Conservation (phyloP, 2,329 filamentous ascomycete species). For the Phaeosphaeriaceae sp. region DNA sequence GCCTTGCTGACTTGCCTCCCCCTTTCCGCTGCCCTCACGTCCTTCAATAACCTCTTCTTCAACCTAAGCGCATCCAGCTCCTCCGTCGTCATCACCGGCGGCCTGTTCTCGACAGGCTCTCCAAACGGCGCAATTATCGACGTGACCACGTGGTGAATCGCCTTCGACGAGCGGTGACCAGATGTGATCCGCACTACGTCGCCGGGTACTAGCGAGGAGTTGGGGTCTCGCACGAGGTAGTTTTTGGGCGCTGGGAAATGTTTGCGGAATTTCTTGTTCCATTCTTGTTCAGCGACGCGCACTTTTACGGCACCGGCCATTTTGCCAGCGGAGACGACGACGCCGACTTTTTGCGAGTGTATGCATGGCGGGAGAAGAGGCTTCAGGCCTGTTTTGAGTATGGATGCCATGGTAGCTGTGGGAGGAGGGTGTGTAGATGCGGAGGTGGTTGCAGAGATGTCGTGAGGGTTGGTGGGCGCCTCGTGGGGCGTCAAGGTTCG, state of each 20-base stretch:
- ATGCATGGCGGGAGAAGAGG: conserved; percentile 36
- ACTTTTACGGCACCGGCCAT: conserved; percentile 84
- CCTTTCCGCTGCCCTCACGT: conserved; percentile 57
- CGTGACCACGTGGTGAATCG: conserved; percentile 77
- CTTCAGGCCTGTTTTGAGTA: conserved; percentile 16
- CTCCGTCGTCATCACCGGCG: conserved; percentile 69
- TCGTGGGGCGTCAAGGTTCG: conserved; percentile 13
- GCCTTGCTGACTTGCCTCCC: conserved; percentile 37
- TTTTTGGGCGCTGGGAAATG: conserved; percentile 69
- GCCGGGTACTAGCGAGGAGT: conserved; percentile 73
- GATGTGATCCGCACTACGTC: conserved; percentile 76
- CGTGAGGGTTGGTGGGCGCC: conserved; percentile 10
- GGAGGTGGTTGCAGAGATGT: conserved; percentile 17
- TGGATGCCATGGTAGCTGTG: conserved; percentile 27
- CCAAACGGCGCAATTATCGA: conserved; percentile 77
- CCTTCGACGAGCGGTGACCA: conserved; percentile 69
- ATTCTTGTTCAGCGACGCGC: conserved; percentile 72
- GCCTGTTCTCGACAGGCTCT: conserved; percentile 67
- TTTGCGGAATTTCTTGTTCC: conserved; percentile 77
- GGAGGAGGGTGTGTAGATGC: conserved; percentile 9
- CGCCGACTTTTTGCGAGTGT: conserved; percentile 56
- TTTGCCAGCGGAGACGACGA: conserved; percentile 78
- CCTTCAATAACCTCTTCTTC: conserved; percentile 64
- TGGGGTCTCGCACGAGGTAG: conserved; percentile 80
- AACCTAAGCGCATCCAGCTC: conserved; percentile 66